These are phyloP conservation scores for Kluyveromyces nonfermentans DNA, from an alignment of 805 yeast genomes.

Conservation along the genomic window DNA sequence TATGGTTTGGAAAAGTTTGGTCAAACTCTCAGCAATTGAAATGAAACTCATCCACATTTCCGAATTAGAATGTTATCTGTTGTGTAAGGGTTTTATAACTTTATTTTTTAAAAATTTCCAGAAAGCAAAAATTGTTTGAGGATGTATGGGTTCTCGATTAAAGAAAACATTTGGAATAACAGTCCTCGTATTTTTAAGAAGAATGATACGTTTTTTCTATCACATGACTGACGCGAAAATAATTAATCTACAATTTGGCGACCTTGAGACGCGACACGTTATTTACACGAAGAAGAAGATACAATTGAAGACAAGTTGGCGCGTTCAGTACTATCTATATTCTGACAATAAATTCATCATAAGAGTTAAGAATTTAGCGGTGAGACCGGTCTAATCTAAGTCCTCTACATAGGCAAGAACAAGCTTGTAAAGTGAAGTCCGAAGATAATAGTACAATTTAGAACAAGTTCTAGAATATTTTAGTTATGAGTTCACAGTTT, in stretches of 20 bases:
- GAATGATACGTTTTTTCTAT: too few species aligned
- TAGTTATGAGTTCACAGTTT: slow-evolving; percentile 15
- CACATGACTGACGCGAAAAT: background rate
- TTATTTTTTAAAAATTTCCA: background rate
- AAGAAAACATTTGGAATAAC: background rate
- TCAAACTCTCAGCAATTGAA: background rate
- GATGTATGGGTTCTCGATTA: background rate
- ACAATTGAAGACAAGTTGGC: too few species aligned
- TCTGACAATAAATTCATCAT: too few species aligned
- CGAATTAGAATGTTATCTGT: background rate
- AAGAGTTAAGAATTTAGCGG: background rate
- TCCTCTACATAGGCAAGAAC: background rate
- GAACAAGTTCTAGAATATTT: background rate
- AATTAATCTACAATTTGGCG: background rate
- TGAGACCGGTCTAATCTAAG: background rate
- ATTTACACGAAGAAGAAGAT: too few species aligned
- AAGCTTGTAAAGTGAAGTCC: background rate
- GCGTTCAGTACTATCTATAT: too few species aligned
- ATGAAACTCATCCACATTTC: background rate
- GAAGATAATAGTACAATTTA: background rate
- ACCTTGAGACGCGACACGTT: background rate
- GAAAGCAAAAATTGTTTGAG: background rate
- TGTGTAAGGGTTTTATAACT: background rate
- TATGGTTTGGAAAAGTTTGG: slow-evolving; percentile 1
- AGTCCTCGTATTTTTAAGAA: background rate